Conservation (phyloP, 306 rosid genomes). For the Glycyrrhiza uralensis region DNA sequence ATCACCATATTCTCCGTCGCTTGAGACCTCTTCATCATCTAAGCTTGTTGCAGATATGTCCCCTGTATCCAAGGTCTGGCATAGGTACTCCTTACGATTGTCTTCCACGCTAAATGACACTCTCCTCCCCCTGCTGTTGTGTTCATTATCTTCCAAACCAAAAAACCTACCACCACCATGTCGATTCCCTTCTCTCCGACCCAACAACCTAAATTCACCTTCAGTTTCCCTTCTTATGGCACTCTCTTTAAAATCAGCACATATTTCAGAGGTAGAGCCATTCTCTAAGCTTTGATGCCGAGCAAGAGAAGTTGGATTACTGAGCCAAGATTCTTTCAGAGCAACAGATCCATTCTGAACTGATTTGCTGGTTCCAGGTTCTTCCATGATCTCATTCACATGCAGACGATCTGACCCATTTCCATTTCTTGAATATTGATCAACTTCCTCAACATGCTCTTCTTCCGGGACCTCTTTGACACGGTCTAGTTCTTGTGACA, state of each 20-base stretch:
- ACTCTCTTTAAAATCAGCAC: slow-evolving; percentile 63
- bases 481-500: slow-evolving; percentile 77
- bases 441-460: slow-evolving; percentile 39
- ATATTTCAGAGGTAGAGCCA: slow-evolving; percentile 53
- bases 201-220: slow-evolving; percentile 88
- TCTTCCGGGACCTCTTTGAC: slow-evolving; percentile 77
- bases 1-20: slow-evolving; percentile 76
- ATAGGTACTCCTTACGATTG: slow-evolving; percentile 46
- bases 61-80: slow-evolving; percentile 52
- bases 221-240: slow-evolving; percentile 97
- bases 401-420: slow-evolving; percentile 29
- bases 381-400: slow-evolving; percentile 58
- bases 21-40: slow-evolving; percentile 69
- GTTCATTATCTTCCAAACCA: slow-evolving; percentile 74
- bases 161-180: slow-evolving; percentile 67
- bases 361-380: slow-evolving; percentile 44
- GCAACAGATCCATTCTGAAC: slow-evolving; percentile 32
- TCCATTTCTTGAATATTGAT: slow-evolving; percentile 37
- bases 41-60: slow-evolving; percentile 65
- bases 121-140: slow-evolving; percentile 59
- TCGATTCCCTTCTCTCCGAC: slow-evolving; percentile 72
- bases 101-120: slow-evolving; percentile 88
- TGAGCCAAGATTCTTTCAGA: slow-evolving; percentile 41
- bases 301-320: slow-evolving; percentile 36
- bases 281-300: slow-evolving; percentile 50